Evolutionary conservation across 768 basidiomycete species (phyloP), one percentile per base, ranked within the genome.

Genomic region (Crassisporium funariophilum): DNA sequence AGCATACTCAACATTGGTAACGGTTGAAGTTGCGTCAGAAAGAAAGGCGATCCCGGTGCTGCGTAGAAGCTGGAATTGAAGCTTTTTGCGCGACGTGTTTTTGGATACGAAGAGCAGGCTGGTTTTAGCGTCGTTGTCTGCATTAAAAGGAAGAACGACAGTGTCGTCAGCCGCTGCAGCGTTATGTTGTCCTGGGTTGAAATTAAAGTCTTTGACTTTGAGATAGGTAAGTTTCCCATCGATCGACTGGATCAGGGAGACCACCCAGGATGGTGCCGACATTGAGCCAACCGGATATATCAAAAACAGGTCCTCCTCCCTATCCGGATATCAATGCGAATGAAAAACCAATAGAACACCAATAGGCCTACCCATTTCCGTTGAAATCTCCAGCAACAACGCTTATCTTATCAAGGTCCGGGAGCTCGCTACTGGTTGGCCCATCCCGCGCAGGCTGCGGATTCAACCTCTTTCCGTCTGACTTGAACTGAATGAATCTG

Each of bases 331-430:
- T 31, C 13, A 4, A 19, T 3, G 27, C 12, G 13, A 9, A 20
- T 5, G 10, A 33, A 6, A 33, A 29, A 4, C 16, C 16, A 12
- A 31, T 16, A 29, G 5, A n/a, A 4, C 1, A 19, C 16, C 3
- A 29, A 43, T 16, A 29, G 21, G 20, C n/a, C 16, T 43, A 43
- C 41, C 41, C 41, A 20, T 43, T 24, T 10, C 41, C 41, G 10
- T 43, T 20, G 9, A 43, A 22, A 12, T 43, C 41, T 15, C 41
- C 41, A 17, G 25, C 24, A 16, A 43, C 29, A 9, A 43, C 24
- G 12, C 25, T 15, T 13, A 33, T 17, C 29, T 16, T 23, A 22
- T n/a, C n/a, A n/a, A n/a, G n/a, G n/a, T n/a, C n/a, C n/a, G n/a
- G n/a, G n/a, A n/a, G n/a, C n/a, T n/a, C n/a, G 13, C 13, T 20